These are phyloP conservation scores for Pisolithus thermaeus DNA, from an alignment of 1,284 basidiomycete species.

Conservation along the genomic window DNA sequence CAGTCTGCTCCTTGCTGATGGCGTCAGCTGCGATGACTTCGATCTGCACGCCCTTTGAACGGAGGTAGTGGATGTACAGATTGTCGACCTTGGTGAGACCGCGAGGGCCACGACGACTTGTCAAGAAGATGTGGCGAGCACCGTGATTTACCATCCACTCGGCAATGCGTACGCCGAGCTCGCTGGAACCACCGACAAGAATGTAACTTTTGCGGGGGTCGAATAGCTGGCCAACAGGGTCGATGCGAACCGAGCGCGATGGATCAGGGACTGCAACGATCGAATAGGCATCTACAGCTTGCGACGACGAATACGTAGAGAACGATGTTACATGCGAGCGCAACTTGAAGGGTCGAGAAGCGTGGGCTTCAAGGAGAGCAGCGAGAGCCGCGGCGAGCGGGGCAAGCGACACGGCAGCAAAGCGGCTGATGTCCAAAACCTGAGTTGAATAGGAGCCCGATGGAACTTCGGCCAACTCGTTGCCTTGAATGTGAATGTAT, in stretches of 20 bases:
- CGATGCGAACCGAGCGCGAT: constrained; percentile 9
- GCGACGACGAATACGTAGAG: background rate
- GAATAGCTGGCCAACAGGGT: constrained; percentile 24
- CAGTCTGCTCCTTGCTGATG: constrained; percentile 12
- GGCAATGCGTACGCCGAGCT: constrained; percentile 27
- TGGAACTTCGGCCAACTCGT: constrained; percentile 14
- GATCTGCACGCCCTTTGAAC: constrained; percentile 14
- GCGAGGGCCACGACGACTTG: constrained; percentile 25
- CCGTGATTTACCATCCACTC: constrained; percentile 28
- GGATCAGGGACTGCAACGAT: constrained; percentile 14
- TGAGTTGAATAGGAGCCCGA: constrained; percentile 12
- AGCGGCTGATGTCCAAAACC: constrained; percentile 13
- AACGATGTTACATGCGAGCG: background rate
- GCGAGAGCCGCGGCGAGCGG: constrained; percentile 12
- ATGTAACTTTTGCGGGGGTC: constrained; percentile 28
- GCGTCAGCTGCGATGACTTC: constrained; percentile 25
- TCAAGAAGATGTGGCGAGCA: constrained; percentile 27
- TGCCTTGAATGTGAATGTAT: constrained; percentile 20
- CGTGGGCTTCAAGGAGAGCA: constrained; percentile 13
- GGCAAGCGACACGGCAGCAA: constrained; percentile 12
- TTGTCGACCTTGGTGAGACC: constrained; percentile 22
- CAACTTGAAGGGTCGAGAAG: constrained; percentile 1
- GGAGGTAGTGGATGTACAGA: constrained; percentile 23
- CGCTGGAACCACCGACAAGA: constrained; percentile 26
- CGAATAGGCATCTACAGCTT: constrained; percentile 3